These are phyloP conservation scores for Corynespora cassiicola DNA, from an alignment of 2,329 filamentous ascomycete genomes.

Conservation along the genomic window DNA sequence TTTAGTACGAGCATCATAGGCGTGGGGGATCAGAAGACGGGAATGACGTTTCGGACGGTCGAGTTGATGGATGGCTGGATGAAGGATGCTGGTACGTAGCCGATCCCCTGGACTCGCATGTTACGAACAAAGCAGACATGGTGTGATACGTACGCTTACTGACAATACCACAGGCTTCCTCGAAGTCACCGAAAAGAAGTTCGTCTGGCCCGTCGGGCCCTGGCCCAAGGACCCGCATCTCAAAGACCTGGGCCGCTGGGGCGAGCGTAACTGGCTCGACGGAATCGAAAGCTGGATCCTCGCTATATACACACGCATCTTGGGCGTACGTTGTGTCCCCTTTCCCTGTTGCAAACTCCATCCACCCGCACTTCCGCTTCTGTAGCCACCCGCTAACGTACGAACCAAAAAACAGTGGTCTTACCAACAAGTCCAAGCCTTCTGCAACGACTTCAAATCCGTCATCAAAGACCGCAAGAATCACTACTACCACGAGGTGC, in stretches of 20 bases:
- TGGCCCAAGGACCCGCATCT: slow-evolving; percentile 40
- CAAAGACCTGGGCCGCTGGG: slow-evolving; percentile 44
- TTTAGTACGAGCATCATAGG: slow-evolving; percentile 23
- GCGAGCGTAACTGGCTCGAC: slow-evolving; percentile 48
- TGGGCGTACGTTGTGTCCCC: slow-evolving; percentile 32
- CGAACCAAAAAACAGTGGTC: slow-evolving; percentile 42
- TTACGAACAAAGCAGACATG: no score
- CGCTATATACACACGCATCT: slow-evolving; percentile 46
- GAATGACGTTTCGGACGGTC: slow-evolving; percentile 31
- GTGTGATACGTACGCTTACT: background rate
- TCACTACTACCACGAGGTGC: slow-evolving; percentile 48
- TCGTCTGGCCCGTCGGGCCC: slow-evolving; percentile 41
- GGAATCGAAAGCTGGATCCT: slow-evolving; percentile 51
- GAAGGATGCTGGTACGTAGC: slow-evolving; percentile 15
- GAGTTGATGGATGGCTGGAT: slow-evolving; percentile 24
- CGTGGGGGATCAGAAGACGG: slow-evolving; percentile 26
- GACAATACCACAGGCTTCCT: slow-evolving; percentile 28
- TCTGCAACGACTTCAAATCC: slow-evolving; percentile 38
- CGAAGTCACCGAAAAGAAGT: slow-evolving; percentile 30
- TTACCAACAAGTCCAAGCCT: slow-evolving; percentile 41
- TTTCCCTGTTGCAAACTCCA: background rate
- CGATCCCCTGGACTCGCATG: no score
- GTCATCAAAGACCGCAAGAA: slow-evolving; percentile 42
- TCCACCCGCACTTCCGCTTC: background rate
- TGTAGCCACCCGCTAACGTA: slow-evolving; percentile 2